Base-by-base conservation (phyloP, 148 eudicot genomes). In the Amaranthus palmeri region DNA sequence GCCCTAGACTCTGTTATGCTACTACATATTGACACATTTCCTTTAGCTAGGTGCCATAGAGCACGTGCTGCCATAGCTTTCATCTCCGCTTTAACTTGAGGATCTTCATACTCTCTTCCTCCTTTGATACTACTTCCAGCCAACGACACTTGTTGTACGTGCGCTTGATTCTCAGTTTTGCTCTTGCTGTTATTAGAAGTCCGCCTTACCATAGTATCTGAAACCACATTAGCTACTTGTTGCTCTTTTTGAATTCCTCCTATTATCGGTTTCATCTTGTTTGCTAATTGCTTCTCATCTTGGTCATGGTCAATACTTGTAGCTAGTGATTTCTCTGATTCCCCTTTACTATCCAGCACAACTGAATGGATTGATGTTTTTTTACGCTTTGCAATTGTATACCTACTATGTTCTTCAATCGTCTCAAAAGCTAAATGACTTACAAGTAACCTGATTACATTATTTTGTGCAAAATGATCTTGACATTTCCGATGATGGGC, bases 381-480 rank as follows among this genome's bases (percentile, higher is more conserved):
- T 2, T 81, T 77, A 45, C 85, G 82, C 58, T 69, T 86, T 6
- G 91, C 76, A 62, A 92, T 84, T 0, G 90, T 77, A 11, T 92
- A 92, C 59, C 83, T 86, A 17, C 96, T 92, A 43, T 92, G 97
- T 66, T 92, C 97, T 25, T 84, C 83, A 36, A 92, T 90, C 1
- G 97, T 92, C 81, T 88, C 97, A 50, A 92, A 90, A 0, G 96
- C 97, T 4, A 92, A 78, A 75, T 92, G 96, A 54, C 96, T 81
- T 4, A 90, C 93, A 4, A 92, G 83, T 59, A 92, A 70, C 51
- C 97, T 75, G 53, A 90, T 88, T 0, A 75, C 84, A 61, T 92
- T 88, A 50, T 86, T 85, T 77, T 92, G 96, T 0, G 84, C 85
- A 58, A 92, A 90, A 77, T 88, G 96, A 69, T 92, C 96, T 15